Base-by-base conservation (phyloP, 169 alveolate genomes). In the Babesia ovata region DNA sequence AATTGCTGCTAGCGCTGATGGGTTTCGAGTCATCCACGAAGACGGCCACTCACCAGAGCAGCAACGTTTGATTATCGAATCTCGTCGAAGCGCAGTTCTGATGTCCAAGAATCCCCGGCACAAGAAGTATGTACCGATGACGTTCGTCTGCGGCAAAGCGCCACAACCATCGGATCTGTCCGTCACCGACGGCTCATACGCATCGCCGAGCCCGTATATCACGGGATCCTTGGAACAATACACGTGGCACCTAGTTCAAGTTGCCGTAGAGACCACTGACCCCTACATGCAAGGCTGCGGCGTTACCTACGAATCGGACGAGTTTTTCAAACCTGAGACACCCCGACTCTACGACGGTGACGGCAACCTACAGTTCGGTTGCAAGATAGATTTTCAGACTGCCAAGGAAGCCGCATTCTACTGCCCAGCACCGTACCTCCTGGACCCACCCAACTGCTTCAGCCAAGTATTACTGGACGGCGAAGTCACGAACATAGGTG, bases 391-490 rank as follows among this genome's bases (percentile, higher is more conserved):
- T 14, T 39, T 61, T 14, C 28, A 33, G 9, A 28, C 17, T 26
- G 16, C 39, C 16, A 1, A 22, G 0, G 33, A 16, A 39, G 54
- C 39, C 0, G 70, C 36, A 4, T 61, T 61, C 22, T 42, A 61
- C 54, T 29, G 70, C 54, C 70, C 70, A 61, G 54, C 54, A n/a
- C 70, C 70, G 11, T 61, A 61, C 53, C 7, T 61, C 54, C 33
- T 42, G 70, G 50, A 61, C 36, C 70, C 54, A 17, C 54, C 54
- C 21, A n/a, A 22, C 12, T 61, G 70, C 29, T 61, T 61, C 54
- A 46, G 42, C 33, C 33, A 39, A 14, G 53, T 36, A 2, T 61
- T 8, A 1, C 57, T 61, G 0, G 54, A n/a, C 2, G 53, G 36
- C 14, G 70, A 17, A 36, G 21, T 36, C 57, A 42, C 39, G 50